Evolutionary conservation across 176 grass and related monocot genomes (phyloP), one percentile per base, ranked within the genome.

Genomic region (Dendrocalamus sinicus): DNA sequence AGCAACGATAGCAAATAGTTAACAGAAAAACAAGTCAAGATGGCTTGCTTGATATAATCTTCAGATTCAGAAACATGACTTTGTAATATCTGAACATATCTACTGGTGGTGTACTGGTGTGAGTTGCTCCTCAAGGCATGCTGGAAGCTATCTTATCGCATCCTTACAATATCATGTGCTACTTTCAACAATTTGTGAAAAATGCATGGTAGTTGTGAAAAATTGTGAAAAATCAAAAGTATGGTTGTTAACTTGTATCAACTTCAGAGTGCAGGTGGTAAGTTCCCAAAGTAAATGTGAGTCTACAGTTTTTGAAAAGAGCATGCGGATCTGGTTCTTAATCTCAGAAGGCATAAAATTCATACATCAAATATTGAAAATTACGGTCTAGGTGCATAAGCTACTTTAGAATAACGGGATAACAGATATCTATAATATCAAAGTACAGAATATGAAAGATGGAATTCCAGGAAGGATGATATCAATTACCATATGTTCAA

Each of bases 291-390:
- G 55, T 62, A 61, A 61, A 40, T 44, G 44, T 51, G 22, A 19
- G 55, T 61, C 12, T 69, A 70, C 40, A 78, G 19, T 77, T 78
- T 79, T 37, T 72, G 5, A 12, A 51, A 65, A 65, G 8, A 55
- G 68, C 9, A 63, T 41, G 57, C 52, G 14, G 7, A 72, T 57
- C 53, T 13, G 51, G 51, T 80, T 61, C 32, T 66, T 58, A 45
- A 35, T 17, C 58, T 52, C 64, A 52, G 22, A 82, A 30, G 20
- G 70, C 23, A 75, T 75, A 75, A 82, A 75, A 11, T 88, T 61
- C 22, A 57, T 11, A 39, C 9, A 81, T 47, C 41, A 68, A 75
- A 63, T 43, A 83, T 51, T 43, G 28, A 77, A 8, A 22, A 37
- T 83, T 43, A 50, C 43, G 16, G 65, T 70, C 10, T 20, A 88